Conservation (phyloP, 495 filamentous ascomycete species). For the Hypomontagnella monticulosa region DNA sequence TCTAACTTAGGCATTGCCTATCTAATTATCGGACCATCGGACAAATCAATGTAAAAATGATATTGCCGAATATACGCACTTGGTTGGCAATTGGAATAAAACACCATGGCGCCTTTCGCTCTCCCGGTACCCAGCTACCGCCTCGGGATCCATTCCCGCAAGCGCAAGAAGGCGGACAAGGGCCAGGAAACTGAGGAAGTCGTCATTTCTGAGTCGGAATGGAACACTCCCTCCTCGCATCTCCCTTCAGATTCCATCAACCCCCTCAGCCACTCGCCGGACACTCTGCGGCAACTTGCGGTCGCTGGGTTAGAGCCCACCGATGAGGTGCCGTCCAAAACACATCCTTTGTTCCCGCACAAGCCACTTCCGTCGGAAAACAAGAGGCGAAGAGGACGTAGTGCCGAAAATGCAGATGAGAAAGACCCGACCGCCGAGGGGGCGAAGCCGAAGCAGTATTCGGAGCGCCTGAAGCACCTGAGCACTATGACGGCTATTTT, state of each 20-base stretch:
- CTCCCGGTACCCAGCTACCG: slow-evolving; percentile 40
- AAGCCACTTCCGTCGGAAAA: slow-evolving; percentile 37
- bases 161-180: slow-evolving; percentile 15
- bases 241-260: slow-evolving; percentile 53
- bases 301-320: slow-evolving; percentile 50
- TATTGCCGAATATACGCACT: background rate
- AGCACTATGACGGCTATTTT: slow-evolving; percentile 47
- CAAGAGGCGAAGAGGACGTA: slow-evolving; percentile 13
- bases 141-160: slow-evolving; percentile 36
- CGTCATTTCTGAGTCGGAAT: slow-evolving; percentile 6
- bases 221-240: slow-evolving; percentile 19
- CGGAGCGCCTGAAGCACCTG: slow-evolving; percentile 41
- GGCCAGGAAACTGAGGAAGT: background rate
- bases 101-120: slow-evolving; percentile 39
- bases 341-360: slow-evolving; percentile 55
- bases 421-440: background rate
- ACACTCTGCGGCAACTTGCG: slow-evolving; percentile 52
- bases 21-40: too few species aligned
- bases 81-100: background rate
- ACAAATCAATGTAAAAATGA: too few species aligned
- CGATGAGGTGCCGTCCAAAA: slow-evolving; percentile 49
- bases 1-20: too few species aligned
- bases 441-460: slow-evolving; percentile 22
- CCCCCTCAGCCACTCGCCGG: slow-evolving; percentile 55
- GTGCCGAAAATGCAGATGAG: slow-evolving; percentile 5